A percentile compares a stretch with the other conserved stretches of the same genome.
Evolutionary conservation across 148 eudicot genomes (phyloP).

Genomic region (Persicaria maculosa): DNA sequence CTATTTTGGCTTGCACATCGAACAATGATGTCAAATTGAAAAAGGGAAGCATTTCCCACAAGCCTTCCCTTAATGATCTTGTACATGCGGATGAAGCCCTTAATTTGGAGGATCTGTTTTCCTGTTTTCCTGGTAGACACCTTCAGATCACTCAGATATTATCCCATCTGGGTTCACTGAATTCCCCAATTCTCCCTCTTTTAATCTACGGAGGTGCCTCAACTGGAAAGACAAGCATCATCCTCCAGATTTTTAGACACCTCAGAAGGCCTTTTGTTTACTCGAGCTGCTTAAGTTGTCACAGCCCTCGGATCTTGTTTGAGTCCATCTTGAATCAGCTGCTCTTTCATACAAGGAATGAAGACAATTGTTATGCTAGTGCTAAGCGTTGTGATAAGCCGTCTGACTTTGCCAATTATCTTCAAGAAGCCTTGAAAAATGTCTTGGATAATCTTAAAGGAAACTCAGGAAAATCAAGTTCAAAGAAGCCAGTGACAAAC

Average conservation of each 20-base stretch:
- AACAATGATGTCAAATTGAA: conserved; percentile 20
- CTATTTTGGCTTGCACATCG: conserved; percentile 28
- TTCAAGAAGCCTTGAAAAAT: conserved; percentile 49
- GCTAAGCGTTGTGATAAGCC: conserved; percentile 80
- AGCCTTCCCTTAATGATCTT: conserved; percentile 47
- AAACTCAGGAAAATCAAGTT: conserved; percentile 26
- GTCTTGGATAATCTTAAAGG: conserved; percentile 50
- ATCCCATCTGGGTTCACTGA: conserved; percentile 58
- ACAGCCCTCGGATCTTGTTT: conserved; percentile 77
- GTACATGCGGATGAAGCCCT: conserved; percentile 31
- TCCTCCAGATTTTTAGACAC: conserved; percentile 55
- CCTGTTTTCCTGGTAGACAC: conserved; percentile 60
- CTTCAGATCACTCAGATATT: conserved; percentile 49
- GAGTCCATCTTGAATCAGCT: conserved; percentile 80
- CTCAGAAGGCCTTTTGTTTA: conserved; percentile 72
- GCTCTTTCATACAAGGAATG: conserved; percentile 53
- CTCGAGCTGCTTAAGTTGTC: conserved; percentile 68
- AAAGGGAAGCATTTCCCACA: conserved; percentile 21
- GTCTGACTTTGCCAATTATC: conserved; percentile 67
- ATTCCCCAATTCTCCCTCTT: conserved; percentile 67
- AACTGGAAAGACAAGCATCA: conserved; percentile 70
- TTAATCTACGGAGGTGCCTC: conserved; percentile 76
- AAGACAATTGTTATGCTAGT: conserved; percentile 54
- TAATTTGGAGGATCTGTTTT: conserved; percentile 45
- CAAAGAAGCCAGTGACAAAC: conserved; percentile 29